Conservation (phyloP, 2,329 filamentous ascomycete species). For the Colletotrichum tamarilloi region DNA sequence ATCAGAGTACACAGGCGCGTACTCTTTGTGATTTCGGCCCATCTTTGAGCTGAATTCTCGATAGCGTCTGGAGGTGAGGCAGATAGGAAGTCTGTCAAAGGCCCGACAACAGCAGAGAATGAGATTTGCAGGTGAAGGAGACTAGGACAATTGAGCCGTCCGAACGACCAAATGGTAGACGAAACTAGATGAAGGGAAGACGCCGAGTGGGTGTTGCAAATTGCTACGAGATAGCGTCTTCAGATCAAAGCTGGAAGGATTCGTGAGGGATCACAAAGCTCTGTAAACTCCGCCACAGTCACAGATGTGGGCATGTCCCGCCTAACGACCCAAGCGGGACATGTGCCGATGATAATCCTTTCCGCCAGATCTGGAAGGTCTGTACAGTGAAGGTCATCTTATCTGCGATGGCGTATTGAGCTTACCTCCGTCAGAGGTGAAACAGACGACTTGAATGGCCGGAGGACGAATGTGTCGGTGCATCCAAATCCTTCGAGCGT, state of each 20-base stretch:
- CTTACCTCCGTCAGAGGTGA: neutral
- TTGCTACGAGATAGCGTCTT: neutral
- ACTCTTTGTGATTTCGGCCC: slow-evolving; percentile 5
- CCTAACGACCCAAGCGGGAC: too few relatives aligned
- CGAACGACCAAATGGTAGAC: neutral
- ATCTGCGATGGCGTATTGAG: neutral
- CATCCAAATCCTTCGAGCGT: neutral
- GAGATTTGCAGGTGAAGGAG: too few relatives aligned
- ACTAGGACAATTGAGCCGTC: too few relatives aligned
- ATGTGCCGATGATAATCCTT: neutral
- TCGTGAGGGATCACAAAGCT: neutral
- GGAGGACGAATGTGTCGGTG: neutral
- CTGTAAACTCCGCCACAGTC: neutral
- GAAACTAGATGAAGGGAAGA: neutral
- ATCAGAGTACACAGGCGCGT: slow-evolving; percentile 12
- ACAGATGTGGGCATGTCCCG: neutral
- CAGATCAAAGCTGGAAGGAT: neutral
- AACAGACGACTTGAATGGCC: neutral
- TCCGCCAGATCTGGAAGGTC: slow-evolving; percentile 25
- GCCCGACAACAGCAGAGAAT: neutral
- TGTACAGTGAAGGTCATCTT: neutral
- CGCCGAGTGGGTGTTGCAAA: neutral
- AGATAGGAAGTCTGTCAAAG: neutral
- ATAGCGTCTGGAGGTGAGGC: neutral
- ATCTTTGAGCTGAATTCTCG: neutral